phyloP scores from a whole-genome alignment of 495 filamentous ascomycete genomes.

The Aspergillus avenaceus region DNA sequence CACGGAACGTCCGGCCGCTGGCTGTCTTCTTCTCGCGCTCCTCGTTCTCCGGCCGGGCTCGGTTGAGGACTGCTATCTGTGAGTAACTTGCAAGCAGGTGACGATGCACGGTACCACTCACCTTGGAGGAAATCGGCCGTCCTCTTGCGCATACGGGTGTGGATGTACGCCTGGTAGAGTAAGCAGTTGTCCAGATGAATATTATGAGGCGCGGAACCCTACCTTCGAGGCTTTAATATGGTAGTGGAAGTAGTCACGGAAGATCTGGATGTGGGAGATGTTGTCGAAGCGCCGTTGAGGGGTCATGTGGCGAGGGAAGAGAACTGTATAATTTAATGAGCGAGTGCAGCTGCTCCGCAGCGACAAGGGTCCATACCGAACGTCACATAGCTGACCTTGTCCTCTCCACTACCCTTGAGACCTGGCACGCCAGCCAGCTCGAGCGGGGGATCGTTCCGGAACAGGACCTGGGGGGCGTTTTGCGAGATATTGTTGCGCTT shows the following conservation, averaged over 20 bases:
- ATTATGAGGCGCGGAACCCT: slow-evolving; percentile 3
- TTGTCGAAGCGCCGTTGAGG: slow-evolving; percentile 85
- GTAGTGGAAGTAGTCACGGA: slow-evolving; percentile 99
- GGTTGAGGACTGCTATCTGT: slow-evolving; percentile 65
- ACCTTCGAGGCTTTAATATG: slow-evolving; percentile 99
- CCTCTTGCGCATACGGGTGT: slow-evolving; percentile 92
- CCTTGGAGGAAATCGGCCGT: slow-evolving; percentile 98
- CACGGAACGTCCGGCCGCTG: slow-evolving; percentile 89
- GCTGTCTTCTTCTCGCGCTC: slow-evolving; percentile 98
- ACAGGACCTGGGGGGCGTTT: slow-evolving; percentile 97
- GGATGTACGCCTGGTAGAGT: slow-evolving; percentile 77
- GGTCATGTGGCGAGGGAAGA: slow-evolving; percentile 93
- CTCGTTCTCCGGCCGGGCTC: slow-evolving; percentile 89
- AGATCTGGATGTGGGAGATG: slow-evolving; percentile 98
- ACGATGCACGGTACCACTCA: slow-evolving; percentile 28
- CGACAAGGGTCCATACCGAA: slow-evolving; percentile 63
- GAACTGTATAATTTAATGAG: slow-evolving; percentile 54
- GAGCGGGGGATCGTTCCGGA: slow-evolving; percentile 88
- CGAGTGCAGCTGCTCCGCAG: background rate
- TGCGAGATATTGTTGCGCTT: slow-evolving; percentile 78
- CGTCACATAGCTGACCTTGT: slow-evolving; percentile 93
- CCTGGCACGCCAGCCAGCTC: slow-evolving; percentile 86
- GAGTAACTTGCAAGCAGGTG: slow-evolving; percentile 16
- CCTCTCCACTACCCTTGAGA: slow-evolving; percentile 62
- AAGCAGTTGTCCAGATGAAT: slow-evolving; percentile 6